These are phyloP conservation scores for Chytriomyces sp. DNA, from an alignment of 192 early-diverging fungal genomes.

Conservation along the genomic window DNA sequence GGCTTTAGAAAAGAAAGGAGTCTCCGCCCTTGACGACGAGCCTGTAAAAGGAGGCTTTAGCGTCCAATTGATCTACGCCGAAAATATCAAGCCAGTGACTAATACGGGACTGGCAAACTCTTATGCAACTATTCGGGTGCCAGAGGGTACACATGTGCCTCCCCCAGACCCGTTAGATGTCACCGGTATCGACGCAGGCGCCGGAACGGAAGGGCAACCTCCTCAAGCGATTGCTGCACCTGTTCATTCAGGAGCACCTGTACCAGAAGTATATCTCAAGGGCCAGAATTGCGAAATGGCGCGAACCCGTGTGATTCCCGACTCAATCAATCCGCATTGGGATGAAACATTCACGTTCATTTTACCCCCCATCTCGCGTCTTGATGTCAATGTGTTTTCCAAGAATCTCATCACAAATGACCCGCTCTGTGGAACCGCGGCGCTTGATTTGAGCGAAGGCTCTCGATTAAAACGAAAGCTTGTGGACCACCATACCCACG, in stretches of 20 bases:
- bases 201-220: background rate
- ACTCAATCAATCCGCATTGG: constrained; percentile 58
- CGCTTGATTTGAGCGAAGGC: constrained; percentile 44
- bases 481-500: constrained; percentile 59
- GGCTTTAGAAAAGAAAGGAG: constrained; percentile 23
- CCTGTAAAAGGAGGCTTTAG: constrained; percentile 51
- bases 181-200: constrained; percentile 3
- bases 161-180: constrained; percentile 36
- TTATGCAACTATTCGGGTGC: constrained; percentile 55
- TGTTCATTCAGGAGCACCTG: background rate
- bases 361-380: constrained; percentile 50
- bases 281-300: constrained; percentile 49
- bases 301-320: constrained; percentile 48
- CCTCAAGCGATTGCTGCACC: background rate
- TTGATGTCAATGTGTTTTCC: constrained; percentile 53
- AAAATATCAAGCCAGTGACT: constrained; percentile 57
- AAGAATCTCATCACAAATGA: constrained; percentile 55
- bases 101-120: constrained; percentile 58
- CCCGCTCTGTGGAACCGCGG: constrained; percentile 52
- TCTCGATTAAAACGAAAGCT: constrained; percentile 48
- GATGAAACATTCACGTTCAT: constrained; percentile 58
- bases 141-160: constrained; percentile 56
- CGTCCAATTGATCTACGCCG: constrained; percentile 53
- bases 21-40: constrained; percentile 3
- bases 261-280: constrained; percentile 31